These are phyloP conservation scores for Cicer judaicum DNA, from an alignment of 306 rosid species.

Conservation along the genomic window DNA sequence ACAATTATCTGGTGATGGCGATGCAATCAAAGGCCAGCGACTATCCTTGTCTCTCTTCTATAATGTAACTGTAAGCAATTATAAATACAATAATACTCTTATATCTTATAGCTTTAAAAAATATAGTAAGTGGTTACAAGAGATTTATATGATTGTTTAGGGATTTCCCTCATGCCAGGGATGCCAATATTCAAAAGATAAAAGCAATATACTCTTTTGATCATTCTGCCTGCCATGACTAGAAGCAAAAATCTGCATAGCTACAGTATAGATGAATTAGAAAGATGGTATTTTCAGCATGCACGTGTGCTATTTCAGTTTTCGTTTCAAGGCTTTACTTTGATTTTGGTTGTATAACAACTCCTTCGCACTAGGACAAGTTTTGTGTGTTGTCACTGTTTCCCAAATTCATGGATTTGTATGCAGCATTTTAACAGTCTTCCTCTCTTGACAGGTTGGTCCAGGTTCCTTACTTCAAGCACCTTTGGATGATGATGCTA, in stretches of 20 bases:
- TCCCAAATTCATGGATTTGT: constrained; percentile 25
- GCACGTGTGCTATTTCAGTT: constrained; percentile 16
- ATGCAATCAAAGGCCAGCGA: constrained; percentile 90
- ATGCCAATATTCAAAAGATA: constrained; percentile 30
- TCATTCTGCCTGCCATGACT: background rate
- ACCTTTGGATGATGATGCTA: constrained; percentile 79
- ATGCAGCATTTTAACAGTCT: constrained; percentile 32
- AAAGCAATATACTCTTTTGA: constrained; percentile 33
- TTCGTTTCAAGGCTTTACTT: constrained; percentile 34
- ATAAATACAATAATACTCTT: constrained; percentile 9
- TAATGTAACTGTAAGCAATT: constrained; percentile 88
- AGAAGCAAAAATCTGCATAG: constrained; percentile 25
- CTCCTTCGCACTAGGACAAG: background rate
- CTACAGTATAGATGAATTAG: constrained; percentile 27
- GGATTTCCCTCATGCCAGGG: constrained; percentile 35
- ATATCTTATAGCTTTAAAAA: constrained; percentile 17
- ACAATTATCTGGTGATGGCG: constrained; percentile 88
- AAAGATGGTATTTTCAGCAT: constrained; percentile 32
- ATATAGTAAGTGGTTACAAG: constrained; percentile 12
- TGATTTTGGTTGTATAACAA: constrained; percentile 25
- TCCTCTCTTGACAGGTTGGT: constrained; percentile 74
- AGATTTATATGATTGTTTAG: constrained; percentile 21
- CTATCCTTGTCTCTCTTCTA: constrained; percentile 97
- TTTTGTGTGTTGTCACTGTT: constrained; percentile 18
- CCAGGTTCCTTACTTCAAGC: constrained; percentile 93